Evolutionary conservation across 306 rosid genomes (phyloP), one percentile per base, ranked within the genome.

Genomic region (Prunus persica): DNA sequence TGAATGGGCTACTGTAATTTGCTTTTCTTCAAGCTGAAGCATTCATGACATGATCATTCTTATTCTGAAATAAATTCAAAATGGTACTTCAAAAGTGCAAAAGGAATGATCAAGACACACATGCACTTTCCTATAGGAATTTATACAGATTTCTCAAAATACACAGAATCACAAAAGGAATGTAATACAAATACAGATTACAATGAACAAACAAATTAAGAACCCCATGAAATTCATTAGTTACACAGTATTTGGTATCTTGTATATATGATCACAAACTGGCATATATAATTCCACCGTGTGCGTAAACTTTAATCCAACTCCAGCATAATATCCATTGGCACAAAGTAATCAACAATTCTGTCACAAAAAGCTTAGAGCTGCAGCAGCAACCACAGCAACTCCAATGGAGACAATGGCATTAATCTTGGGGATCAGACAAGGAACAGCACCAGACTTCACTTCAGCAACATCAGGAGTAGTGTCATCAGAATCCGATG

Each of bases 391-490:
- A 4, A 65, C 25, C 25, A 80, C 75, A 19, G 81, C 77, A 22
- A 79, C 74, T 49, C 79, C 86, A 41, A 82, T 8, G 10, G 86
- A 66, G 67, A 73, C 24, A 51, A 75, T 18, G 4, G 45, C 78
- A 78, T 80, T 72, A 61, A 61, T 58, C 72, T 62, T 27, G 41
- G 65, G 50, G 58, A 43, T 8, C 72, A 46, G 28, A 11, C 13
- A 30, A 30, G 67, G 24, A 25, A 72, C 43, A 0, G 83, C 91
- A 20, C 74, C 83, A 20, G 94, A 86, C 15, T 78, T 83, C 38
- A 74, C 81, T 11, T 80, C 52, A 2, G 76, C 74, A 5, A 14
- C 68, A 38, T 38, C 43, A 38, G 43, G 43, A 2, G 80, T 65
- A 71, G 52, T 67, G 20, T 49, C 69, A 3, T 74, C 79, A 61